Conservation (phyloP, 768 basidiomycete species). For the Hysterangium stoloniferum region DNA sequence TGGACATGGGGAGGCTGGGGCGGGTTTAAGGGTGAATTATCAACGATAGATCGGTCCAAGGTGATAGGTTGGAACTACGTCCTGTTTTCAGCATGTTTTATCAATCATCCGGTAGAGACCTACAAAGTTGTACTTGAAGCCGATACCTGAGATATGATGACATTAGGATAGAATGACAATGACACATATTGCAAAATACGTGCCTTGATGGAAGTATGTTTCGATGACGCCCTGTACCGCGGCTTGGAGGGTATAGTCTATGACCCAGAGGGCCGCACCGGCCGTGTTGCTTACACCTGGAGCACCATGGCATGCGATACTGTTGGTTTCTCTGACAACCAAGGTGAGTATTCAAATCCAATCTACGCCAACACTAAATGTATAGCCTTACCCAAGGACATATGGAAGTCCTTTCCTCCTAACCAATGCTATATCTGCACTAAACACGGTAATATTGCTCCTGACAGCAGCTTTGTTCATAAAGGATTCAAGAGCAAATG, state of each 20-base stretch:
- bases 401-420: slow-evolving; percentile 40
- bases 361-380: no score
- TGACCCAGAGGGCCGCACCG: slow-evolving; percentile 58
- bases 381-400: no score
- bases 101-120: slow-evolving; percentile 6
- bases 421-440: slow-evolving; percentile 46
- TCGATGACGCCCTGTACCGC: slow-evolving; percentile 45
- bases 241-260: slow-evolving; percentile 59
- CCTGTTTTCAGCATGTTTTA: not conserved
- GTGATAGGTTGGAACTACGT: slow-evolving; percentile 54
- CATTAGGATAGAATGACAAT: slow-evolving; percentile 38
- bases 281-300: slow-evolving; percentile 58
- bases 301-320: slow-evolving; percentile 30
- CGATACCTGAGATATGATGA: slow-evolving; percentile 31
- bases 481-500: slow-evolving; percentile 48
- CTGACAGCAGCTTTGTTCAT: slow-evolving; percentile 55
- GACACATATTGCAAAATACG: slow-evolving; percentile 68
- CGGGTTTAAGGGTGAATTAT: slow-evolving; percentile 42
- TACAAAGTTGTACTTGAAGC: slow-evolving; percentile 64
- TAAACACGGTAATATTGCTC: slow-evolving; percentile 44
- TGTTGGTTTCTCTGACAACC: slow-evolving; percentile 56
- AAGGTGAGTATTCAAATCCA: no score
- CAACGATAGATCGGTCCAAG: slow-evolving; percentile 47
- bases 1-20: slow-evolving; percentile 55
- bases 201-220: slow-evolving; percentile 56